Evolutionary conservation across 768 basidiomycete genomes (phyloP), one percentile per base, ranked within the genome.

Genomic region (Lanmaoa pseudosensibilis): DNA sequence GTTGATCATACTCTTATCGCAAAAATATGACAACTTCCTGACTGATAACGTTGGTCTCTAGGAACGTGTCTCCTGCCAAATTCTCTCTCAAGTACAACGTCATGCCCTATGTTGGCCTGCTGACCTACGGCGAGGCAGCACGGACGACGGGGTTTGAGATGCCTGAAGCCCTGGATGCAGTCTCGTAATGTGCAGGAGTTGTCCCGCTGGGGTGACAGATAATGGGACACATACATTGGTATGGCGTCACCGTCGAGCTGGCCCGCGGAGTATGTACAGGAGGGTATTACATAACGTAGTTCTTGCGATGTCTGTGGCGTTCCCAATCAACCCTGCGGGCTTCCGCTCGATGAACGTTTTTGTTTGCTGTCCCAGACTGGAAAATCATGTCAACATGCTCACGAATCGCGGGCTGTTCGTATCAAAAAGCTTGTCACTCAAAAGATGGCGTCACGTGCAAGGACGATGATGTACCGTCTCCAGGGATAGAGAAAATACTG

Each of bases 51-150:
- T 37, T 47, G 54, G 25, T 47, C 23, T 46, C n/a, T 64, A 93
- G 92, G 67, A 80, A 85, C 65, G 80, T 82, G 32, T 74, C 80
- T 15, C 77, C 87, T 16, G 85, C 87, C 7, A 75, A 83, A 56
- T 94, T 90, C 69, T 76, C 81, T 1, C 79, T 96, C 27, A 90
- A 88, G 65, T 96, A 94, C 74, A 93, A 94, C 66, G 67, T 93
- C 33, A 94, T 95, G 92, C 94, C 94, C 8, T 86, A 88, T 66
- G 90, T 95, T 19, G 94, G 94, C 19, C 62, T 85, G 43, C 79
- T 94, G 46, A 86, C 82, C 3, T 88, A 87, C 49, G 93, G 92
- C 25, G 88, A 91, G 69, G 91, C 85, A 15, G 77, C 77, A 46
- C 76, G 78, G 46, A 80, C 77, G 37, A 64, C 71, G 54, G 69